Conservation (phyloP, 2,329 filamentous ascomycete genomes). For the Alternaria gansuensis region DNA sequence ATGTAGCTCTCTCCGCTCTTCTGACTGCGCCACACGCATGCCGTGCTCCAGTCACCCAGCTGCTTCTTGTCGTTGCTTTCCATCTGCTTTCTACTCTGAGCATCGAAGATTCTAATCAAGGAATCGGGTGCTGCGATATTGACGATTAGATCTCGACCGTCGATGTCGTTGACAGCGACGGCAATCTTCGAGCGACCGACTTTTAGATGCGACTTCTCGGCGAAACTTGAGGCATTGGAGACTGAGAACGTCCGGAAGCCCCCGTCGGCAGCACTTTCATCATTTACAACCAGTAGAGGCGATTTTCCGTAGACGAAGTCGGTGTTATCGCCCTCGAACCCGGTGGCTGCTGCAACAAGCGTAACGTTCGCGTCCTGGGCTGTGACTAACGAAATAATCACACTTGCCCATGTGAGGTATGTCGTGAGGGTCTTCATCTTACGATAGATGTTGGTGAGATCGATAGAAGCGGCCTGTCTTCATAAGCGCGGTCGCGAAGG, state of each 20-base stretch:
- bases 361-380: conserved; percentile 34
- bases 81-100: conserved; percentile 25
- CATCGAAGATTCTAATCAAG: conserved; percentile 38
- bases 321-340: conserved; percentile 43
- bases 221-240: conserved; percentile 19
- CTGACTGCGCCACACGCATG: conserved; percentile 41
- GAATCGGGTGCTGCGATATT: conserved; percentile 45
- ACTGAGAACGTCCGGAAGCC: conserved; percentile 36
- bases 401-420: conserved; percentile 20
- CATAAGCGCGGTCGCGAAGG: background rate
- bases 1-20: conserved; percentile 40
- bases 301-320: conserved; percentile 36
- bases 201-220: conserved; percentile 29
- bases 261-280: conserved; percentile 43
- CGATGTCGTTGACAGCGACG: conserved; percentile 36
- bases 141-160: conserved; percentile 36
- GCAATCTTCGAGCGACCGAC: conserved; percentile 44
- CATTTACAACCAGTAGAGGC: conserved; percentile 38
- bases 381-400: conserved; percentile 10
- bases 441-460: background rate
- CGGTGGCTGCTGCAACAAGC: conserved; percentile 33
- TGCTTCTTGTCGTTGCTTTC: conserved; percentile 35
- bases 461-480: background rate
- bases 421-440: conserved; percentile 10
- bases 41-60: conserved; percentile 44